Evolutionary conservation across 495 filamentous ascomycete genomes (phyloP).

Genomic region (Podospora australis): DNA sequence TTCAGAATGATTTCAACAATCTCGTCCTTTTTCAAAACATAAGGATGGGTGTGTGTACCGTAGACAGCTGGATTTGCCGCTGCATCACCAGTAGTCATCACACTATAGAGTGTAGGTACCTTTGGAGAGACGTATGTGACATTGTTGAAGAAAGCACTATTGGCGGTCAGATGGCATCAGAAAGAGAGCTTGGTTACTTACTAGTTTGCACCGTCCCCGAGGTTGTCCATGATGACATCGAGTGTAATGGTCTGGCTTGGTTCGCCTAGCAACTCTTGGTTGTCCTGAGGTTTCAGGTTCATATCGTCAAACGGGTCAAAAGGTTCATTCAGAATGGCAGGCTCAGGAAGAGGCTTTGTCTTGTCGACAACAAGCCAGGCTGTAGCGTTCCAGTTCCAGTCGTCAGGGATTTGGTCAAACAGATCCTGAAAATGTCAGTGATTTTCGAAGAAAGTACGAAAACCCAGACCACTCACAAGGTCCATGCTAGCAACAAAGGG

Average conservation of each 20-base stretch:
- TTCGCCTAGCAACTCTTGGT: constrained; percentile 45
- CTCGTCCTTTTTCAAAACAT: constrained; percentile 59
- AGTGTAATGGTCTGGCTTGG: constrained; percentile 57
- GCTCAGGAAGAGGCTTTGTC: constrained; percentile 47
- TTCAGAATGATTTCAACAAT: constrained; percentile 75
- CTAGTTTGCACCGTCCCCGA: constrained; percentile 66
- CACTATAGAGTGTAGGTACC: constrained; percentile 76
- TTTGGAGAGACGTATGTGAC: constrained; percentile 67
- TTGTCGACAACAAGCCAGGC: constrained; percentile 74
- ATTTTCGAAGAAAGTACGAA: neutral
- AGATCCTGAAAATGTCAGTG: constrained; percentile 27
- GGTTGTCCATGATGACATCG: constrained; percentile 63
- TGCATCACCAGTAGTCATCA: constrained; percentile 54
- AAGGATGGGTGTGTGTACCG: constrained; percentile 63
- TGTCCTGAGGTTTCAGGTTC: constrained; percentile 59
- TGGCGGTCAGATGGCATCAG: neutral
- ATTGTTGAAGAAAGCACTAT: constrained; percentile 73
- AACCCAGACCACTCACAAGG: constrained; percentile 33
- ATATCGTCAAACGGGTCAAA: constrained; percentile 71
- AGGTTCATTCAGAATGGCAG: constrained; percentile 29
- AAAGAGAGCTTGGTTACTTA: neutral
- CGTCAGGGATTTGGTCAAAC: constrained; percentile 59
- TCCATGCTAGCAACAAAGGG: constrained; percentile 60
- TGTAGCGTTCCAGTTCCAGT: constrained; percentile 69
- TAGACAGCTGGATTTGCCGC: constrained; percentile 64